Conservation (phyloP, 768 basidiomycete genomes). For the Suillus fuscotomentosus region DNA sequence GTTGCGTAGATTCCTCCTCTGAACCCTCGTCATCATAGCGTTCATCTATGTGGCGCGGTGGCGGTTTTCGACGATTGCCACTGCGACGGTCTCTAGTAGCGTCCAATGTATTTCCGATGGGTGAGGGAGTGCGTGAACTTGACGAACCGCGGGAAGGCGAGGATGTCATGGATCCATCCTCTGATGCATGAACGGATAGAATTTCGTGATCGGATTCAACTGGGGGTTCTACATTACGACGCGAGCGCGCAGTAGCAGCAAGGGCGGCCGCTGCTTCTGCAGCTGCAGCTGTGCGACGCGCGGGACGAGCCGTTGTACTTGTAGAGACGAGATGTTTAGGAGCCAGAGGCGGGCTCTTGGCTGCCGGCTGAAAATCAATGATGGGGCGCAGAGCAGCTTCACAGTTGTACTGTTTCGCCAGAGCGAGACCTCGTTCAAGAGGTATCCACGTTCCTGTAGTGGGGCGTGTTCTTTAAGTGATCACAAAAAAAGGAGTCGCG, state of each 20-base stretch:
- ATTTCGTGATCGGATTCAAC: slow-evolving; percentile 64
- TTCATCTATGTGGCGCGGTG: slow-evolving; percentile 46
- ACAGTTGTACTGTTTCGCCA: slow-evolving; percentile 93
- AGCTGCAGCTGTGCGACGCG: slow-evolving; percentile 23
- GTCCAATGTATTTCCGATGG: slow-evolving; percentile 51
- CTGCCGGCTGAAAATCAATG: slow-evolving; percentile 88
- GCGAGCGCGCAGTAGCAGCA: slow-evolving; percentile 58
- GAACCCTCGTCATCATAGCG: slow-evolving; percentile 46
- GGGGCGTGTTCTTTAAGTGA: not conserved
- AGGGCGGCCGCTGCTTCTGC: slow-evolving; percentile 16
- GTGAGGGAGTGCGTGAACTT: slow-evolving; percentile 92
- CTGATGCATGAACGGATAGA: slow-evolving; percentile 70
- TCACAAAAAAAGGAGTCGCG: slow-evolving; percentile 8
- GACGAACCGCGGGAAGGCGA: slow-evolving; percentile 83
- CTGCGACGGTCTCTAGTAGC: slow-evolving; percentile 28
- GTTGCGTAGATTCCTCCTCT: slow-evolving; percentile 34
- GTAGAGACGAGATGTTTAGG: slow-evolving; percentile 90
- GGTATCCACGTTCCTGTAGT: slow-evolving; percentile 95
- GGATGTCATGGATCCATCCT: slow-evolving; percentile 88
- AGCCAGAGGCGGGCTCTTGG: slow-evolving; percentile 90
- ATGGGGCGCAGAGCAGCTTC: slow-evolving; percentile 85
- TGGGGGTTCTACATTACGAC: slow-evolving; percentile 47
- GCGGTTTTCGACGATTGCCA: slow-evolving; percentile 44
- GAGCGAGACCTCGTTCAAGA: slow-evolving; percentile 78
- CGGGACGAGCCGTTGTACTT: slow-evolving; percentile 42